Evolutionary conservation across 257 asterid species (phyloP).

Genomic region (Eustoma russellianum): DNA sequence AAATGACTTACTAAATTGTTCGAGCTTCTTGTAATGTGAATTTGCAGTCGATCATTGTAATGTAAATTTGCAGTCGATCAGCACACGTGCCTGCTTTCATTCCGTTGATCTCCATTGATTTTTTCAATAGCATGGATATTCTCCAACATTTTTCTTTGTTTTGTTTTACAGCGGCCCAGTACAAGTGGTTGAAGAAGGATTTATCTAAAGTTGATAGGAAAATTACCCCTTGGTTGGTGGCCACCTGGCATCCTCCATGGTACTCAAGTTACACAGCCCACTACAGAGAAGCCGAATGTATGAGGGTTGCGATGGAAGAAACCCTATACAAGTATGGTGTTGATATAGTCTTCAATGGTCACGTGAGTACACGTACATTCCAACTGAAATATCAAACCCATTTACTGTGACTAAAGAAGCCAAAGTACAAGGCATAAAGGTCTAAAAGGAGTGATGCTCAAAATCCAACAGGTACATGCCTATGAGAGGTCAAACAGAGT

Average conservation of each 20-base stretch:
- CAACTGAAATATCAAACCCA: neutral
- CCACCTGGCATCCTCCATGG: constrained; percentile 97
- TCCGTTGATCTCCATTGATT: neutral
- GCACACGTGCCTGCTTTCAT: no score
- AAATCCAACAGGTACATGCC: constrained; percentile 65
- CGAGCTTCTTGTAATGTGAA: no score
- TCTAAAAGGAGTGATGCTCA: no score
- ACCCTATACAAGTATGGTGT: constrained; percentile 59
- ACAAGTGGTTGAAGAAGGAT: constrained; percentile 75
- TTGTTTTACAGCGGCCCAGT: constrained; percentile 55
- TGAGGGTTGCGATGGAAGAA: constrained; percentile 84
- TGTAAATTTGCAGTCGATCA: neutral
- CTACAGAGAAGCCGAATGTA: constrained; percentile 91
- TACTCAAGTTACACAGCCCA: constrained; percentile 79
- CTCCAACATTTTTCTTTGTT: neutral
- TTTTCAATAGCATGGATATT: neutral
- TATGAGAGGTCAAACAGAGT: constrained; percentile 94
- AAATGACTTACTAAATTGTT: no score
- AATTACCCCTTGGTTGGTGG: constrained; percentile 85
- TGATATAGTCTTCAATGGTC: constrained; percentile 84
- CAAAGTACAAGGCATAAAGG: neutral
- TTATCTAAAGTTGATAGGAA: constrained; percentile 52
- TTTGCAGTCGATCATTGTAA: no score
- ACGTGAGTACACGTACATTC: constrained; percentile 37
- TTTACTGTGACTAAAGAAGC: neutral